Percentiles rank a stretch among this genome's conserved stretches.
phyloP scores from a whole-genome alignment of 208 protist genomes.

The Herpetomonas samuelpessoai region DNA sequence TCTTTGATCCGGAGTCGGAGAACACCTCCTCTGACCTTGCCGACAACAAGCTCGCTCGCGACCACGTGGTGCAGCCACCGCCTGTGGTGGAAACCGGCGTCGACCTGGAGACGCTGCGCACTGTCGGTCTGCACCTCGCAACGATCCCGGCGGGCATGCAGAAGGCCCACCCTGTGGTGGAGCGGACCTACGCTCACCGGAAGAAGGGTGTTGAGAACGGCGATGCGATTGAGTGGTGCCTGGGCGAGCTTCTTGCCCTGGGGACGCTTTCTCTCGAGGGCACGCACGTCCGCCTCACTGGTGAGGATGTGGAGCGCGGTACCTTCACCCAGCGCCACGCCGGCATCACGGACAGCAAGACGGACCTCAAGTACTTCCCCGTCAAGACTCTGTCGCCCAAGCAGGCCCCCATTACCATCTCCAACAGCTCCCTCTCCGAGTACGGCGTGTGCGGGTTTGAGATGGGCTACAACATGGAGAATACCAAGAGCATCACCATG shows the following conservation, averaged over 20 bases:
- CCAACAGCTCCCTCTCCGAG: constrained; percentile 96
- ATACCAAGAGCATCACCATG: constrained; percentile 93
- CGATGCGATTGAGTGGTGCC: constrained; percentile 93
- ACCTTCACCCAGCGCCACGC: constrained; percentile 98
- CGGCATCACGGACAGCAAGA: constrained; percentile 94
- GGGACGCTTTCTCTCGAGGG: constrained; percentile 93
- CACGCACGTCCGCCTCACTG: constrained; percentile 91
- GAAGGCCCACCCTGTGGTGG: constrained; percentile 86
- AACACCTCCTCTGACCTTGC: constrained; percentile 56
- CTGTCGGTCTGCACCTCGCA: constrained; percentile 78
- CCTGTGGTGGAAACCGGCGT: constrained; percentile 69
- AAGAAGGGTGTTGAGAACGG: constrained; percentile 85
- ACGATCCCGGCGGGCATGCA: constrained; percentile 84
- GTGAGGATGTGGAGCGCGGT: constrained; percentile 98
- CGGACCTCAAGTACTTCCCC: constrained; percentile 84
- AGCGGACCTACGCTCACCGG: constrained; percentile 86
- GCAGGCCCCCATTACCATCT: constrained; percentile 88
- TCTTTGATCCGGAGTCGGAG: constrained; percentile 75
- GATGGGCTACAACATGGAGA: constrained; percentile 95
- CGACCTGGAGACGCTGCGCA: constrained; percentile 48
- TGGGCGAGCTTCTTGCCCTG: constrained; percentile 95
- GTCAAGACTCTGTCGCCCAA: constrained; percentile 63
- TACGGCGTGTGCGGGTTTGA: constrained; percentile 98
- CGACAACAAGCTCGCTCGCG: constrained; percentile 24
- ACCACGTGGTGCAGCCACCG: constrained; percentile 26